These are phyloP conservation scores for Xylariales sp. DNA, from an alignment of 2,329 filamentous ascomycete species.

Conservation along the genomic window DNA sequence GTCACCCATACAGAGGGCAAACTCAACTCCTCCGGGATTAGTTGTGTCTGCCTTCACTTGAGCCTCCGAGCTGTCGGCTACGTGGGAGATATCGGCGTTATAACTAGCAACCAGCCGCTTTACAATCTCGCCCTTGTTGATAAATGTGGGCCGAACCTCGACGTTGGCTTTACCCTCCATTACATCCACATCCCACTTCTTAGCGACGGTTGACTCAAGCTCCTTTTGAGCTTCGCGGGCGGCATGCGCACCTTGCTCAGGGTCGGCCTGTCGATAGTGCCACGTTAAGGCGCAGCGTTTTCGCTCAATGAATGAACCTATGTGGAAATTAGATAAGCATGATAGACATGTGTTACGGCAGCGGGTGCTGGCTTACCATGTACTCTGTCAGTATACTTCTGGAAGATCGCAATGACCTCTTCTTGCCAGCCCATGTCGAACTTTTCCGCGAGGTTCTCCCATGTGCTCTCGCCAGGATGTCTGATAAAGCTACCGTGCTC, in stretches of 20 bases:
- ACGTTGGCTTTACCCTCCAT: slow-evolving; percentile 97
- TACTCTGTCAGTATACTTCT: slow-evolving; percentile 82
- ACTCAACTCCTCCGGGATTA: slow-evolving; percentile 60
- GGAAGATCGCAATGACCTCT: slow-evolving; percentile 79
- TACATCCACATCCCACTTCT: slow-evolving; percentile 86
- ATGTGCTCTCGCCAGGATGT: slow-evolving; percentile 68
- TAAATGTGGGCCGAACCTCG: slow-evolving; percentile 92
- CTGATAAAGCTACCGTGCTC: slow-evolving; percentile 97
- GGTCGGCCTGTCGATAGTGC: slow-evolving; percentile 92
- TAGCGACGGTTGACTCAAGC: slow-evolving; percentile 70
- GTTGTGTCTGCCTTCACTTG: slow-evolving; percentile 32
- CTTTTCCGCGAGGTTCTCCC: slow-evolving; percentile 84
- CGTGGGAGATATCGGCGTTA: slow-evolving; percentile 36
- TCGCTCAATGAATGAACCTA: slow-evolving; percentile 85
- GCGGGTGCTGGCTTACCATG: slow-evolving; percentile 55
- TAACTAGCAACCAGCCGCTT: slow-evolving; percentile 78
- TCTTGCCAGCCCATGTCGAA: slow-evolving; percentile 91
- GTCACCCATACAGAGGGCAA: slow-evolving; percentile 87
- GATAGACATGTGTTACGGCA: neutral
- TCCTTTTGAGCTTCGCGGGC: slow-evolving; percentile 77
- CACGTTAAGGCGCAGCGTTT: slow-evolving; percentile 94
- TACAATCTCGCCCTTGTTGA: slow-evolving; percentile 97
- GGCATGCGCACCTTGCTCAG: slow-evolving; percentile 76
- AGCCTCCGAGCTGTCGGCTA: slow-evolving; percentile 19
- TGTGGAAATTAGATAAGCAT: neutral